phyloP scores from a whole-genome alignment of 768 basidiomycete species.

The Rhodotorula sphaerocarpa region DNA sequence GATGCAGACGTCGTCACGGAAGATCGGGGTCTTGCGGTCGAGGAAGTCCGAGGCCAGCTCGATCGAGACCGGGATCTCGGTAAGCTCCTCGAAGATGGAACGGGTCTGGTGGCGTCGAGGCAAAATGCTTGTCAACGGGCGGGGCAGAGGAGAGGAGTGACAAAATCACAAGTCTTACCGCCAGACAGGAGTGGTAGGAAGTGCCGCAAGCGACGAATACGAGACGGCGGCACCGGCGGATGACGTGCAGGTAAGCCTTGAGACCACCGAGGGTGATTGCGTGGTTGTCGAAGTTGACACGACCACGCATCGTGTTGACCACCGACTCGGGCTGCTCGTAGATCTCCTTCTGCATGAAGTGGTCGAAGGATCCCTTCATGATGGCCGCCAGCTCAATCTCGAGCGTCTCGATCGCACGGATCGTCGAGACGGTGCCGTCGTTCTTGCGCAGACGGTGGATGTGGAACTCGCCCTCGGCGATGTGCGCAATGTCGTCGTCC shows the following conservation, averaged over 20 bases:
- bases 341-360: conserved; percentile 97
- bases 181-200: conserved; percentile 92
- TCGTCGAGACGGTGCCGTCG: conserved; percentile 61
- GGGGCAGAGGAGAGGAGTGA: not conserved
- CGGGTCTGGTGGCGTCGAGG: conserved; percentile 52
- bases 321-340: conserved; percentile 72
- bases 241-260: conserved; percentile 88
- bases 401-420: conserved; percentile 92
- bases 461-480: conserved; percentile 87
- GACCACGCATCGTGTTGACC: conserved; percentile 99
- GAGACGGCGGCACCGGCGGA: conserved; percentile 85
- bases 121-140: not conserved
- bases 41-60: conserved; percentile 97
- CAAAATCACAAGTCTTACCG: conserved; percentile 44
- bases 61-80: conserved; percentile 94
- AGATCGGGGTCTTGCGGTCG: conserved; percentile 97
- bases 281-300: conserved; percentile 93
- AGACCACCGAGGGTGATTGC: conserved; percentile 89
- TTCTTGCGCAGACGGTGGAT: conserved; percentile 94
- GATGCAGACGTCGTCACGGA: conserved; percentile 94
- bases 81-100: conserved; percentile 96
- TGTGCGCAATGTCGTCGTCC: conserved; percentile 98
- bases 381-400: conserved; percentile 99
- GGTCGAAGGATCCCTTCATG: conserved; percentile 99
- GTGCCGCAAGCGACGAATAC: conserved; percentile 99